phyloP scores from a whole-genome alignment of 2,329 filamentous ascomycete genomes.

The Blastomyces emzantsi region DNA sequence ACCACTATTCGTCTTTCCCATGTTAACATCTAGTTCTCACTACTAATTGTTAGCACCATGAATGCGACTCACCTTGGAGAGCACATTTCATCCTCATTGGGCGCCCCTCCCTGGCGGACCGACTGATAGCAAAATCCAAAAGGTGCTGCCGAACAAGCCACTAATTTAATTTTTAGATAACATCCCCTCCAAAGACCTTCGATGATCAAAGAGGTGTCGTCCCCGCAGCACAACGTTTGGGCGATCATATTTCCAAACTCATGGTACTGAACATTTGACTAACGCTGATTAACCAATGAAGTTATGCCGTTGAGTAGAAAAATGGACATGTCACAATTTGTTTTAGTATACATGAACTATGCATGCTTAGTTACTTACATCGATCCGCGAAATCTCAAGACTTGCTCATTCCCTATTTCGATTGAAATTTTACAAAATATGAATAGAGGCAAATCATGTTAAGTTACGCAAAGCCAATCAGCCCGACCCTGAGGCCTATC shows the following conservation, averaged over 20 bases:
- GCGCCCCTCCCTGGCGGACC: not conserved
- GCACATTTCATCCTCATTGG: not conserved
- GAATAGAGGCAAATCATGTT: not conserved
- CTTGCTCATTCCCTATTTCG: not conserved
- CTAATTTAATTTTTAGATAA: not conserved
- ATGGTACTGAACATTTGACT: not conserved
- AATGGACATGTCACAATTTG: constrained; percentile 4
- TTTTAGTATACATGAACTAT: constrained; percentile 2
- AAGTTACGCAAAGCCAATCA: not conserved
- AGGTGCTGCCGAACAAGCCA: not conserved
- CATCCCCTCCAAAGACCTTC: not conserved
- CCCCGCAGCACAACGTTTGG: not conserved
- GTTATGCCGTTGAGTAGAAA: not conserved
- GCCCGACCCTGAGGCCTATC: not conserved
- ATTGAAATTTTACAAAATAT: not conserved
- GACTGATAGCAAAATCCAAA: not conserved
- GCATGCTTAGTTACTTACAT: not conserved
- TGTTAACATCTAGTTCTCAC: not conserved
- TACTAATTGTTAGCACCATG: not conserved
- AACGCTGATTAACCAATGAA: not conserved
- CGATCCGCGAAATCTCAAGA: not conserved
- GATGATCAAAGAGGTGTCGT: not conserved
- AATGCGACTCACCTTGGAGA: not conserved
- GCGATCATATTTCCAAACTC: not conserved
- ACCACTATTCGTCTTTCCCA: not conserved